Conservation (phyloP, 2,329 filamentous ascomycete species). For the Pseudocercospora pini-densiflorae region DNA sequence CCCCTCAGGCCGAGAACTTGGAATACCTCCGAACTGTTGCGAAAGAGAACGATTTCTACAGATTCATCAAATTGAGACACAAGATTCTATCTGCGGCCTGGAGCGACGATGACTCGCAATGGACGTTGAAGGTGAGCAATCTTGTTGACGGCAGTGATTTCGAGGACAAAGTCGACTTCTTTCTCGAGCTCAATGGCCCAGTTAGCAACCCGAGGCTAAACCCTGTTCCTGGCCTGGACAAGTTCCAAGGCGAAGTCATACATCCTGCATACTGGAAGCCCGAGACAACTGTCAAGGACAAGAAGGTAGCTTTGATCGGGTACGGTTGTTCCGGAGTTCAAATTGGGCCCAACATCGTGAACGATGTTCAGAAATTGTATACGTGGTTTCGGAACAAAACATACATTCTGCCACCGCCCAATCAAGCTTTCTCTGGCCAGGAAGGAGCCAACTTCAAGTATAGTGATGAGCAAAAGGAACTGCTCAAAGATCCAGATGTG, state of each 20-base stretch:
- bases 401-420: conserved; percentile 28
- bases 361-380: conserved; percentile 26
- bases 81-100: conserved; percentile 24
- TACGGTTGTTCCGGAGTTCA: conserved; percentile 30
- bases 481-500: conserved; percentile 28
- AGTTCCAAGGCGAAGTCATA: conserved; percentile 21
- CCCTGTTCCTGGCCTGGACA: conserved; percentile 16
- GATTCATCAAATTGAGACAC: conserved; percentile 27
- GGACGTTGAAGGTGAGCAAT: conserved; percentile 25
- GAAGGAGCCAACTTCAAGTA: conserved; percentile 39
- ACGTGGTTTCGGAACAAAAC: conserved; percentile 32
- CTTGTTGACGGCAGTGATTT: conserved; percentile 10
- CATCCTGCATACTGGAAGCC: conserved; percentile 20
- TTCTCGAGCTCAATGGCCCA: conserved; percentile 31
- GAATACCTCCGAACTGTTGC: conserved; percentile 27
- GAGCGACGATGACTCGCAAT: conserved; percentile 25
- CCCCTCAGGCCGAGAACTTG: conserved; percentile 29
- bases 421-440: conserved; percentile 24
- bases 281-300: conserved; percentile 17
- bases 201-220: conserved; percentile 25
- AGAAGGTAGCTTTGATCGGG: conserved; percentile 21
- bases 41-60: conserved; percentile 28
- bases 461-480: conserved; percentile 58
- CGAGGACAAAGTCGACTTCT: conserved; percentile 28
- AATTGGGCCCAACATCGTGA: conserved; percentile 29